Evolutionary conservation across 306 rosid genomes (phyloP).

Genomic region (Malus sieversii): DNA sequence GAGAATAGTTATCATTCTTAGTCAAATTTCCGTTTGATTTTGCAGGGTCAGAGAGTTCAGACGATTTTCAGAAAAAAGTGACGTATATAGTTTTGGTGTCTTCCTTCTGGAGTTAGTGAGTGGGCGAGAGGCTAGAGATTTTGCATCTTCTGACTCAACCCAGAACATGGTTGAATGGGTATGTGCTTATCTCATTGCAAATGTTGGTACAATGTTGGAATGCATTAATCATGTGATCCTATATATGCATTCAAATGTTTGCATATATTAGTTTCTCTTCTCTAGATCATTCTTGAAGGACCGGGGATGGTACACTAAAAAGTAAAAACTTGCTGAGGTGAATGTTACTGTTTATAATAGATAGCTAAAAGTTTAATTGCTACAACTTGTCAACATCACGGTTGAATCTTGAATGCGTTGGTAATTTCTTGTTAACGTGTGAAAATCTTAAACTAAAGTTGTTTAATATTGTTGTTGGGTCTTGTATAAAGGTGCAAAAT

Average conservation of each 20-base stretch:
- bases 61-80: conserved; percentile 83
- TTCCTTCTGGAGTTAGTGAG: conserved; percentile 76
- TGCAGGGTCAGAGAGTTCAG: conserved; percentile 85
- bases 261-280: neutral
- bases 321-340: neutral
- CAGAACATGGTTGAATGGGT: conserved; percentile 69
- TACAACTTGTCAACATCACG: neutral
- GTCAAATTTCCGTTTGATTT: conserved; percentile 13
- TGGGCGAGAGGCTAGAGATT: conserved; percentile 61
- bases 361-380: neutral
- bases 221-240: neutral
- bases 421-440: neutral
- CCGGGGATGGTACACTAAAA: neutral
- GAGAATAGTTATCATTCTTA: neutral
- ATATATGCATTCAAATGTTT: neutral
- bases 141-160: conserved; percentile 33
- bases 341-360: neutral
- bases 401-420: neutral
- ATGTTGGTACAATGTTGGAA: neutral
- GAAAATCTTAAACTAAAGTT: neutral
- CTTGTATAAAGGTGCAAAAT: conserved; percentile 39
- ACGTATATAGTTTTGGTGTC: conserved; percentile 77
- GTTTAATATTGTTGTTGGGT: neutral
- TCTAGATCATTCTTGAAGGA: neutral
- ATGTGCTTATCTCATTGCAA: conserved; percentile 12